Conservation (phyloP, 495 filamentous ascomycete species). For the Aspergillus wentii region DNA sequence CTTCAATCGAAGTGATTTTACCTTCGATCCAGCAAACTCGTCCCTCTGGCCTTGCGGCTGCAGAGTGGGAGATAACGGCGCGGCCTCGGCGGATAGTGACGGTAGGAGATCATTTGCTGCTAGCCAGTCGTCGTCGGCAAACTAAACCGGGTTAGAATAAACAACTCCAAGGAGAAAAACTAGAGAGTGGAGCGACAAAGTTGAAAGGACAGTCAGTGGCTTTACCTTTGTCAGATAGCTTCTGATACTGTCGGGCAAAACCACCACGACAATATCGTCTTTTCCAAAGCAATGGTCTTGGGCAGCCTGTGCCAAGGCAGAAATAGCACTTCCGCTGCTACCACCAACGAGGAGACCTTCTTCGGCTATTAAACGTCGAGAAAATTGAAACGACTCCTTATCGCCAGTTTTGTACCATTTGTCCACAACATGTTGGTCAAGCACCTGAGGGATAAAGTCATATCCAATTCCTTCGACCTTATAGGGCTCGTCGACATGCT, state of each 20-base stretch:
- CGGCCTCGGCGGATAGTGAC: slow-evolving; percentile 46
- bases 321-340: slow-evolving; percentile 88
- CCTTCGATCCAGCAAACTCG: slow-evolving; percentile 66
- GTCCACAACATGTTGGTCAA: slow-evolving; percentile 77
- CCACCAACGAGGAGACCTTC: slow-evolving; percentile 94
- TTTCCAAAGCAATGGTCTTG: slow-evolving; percentile 69
- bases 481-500: slow-evolving; percentile 76
- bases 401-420: slow-evolving; percentile 98
- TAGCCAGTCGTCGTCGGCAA: slow-evolving; percentile 97
- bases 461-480: slow-evolving; percentile 99
- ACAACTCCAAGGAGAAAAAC: not conserved
- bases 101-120: slow-evolving; percentile 87
- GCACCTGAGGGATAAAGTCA: slow-evolving; percentile 93
- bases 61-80: slow-evolving; percentile 36
- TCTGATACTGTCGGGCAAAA: slow-evolving; percentile 92
- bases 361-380: slow-evolving; percentile 84
- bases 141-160: slow-evolving; percentile 37
- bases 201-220: too few species aligned
- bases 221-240: slow-evolving; percentile 90
- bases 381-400: slow-evolving; percentile 82
- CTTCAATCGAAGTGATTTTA: slow-evolving; percentile 78
- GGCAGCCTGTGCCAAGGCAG: slow-evolving; percentile 73
- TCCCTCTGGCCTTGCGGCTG: slow-evolving; percentile 35
- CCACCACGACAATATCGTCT: slow-evolving; percentile 80
- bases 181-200: not conserved